A percentile compares a stretch with the other conserved stretches of the same genome.
These are phyloP conservation scores for Tricholoma saponaceum DNA, from an alignment of 768 basidiomycete genomes.

Conservation along the genomic window DNA sequence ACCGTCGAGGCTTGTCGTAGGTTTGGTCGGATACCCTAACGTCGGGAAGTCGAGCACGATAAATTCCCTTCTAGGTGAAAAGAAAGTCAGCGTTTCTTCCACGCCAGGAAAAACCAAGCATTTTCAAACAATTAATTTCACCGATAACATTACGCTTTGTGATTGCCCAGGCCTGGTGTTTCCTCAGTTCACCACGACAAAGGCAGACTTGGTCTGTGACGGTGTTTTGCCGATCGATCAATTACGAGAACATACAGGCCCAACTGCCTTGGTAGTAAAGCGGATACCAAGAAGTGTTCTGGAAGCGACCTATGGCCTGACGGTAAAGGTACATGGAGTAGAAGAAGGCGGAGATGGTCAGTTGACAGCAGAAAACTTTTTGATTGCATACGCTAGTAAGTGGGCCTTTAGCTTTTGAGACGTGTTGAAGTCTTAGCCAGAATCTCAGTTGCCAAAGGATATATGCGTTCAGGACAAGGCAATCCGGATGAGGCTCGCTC, in stretches of 20 bases:
- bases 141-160: conserved; percentile 79
- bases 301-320: conserved; percentile 88
- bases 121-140: conserved; percentile 97
- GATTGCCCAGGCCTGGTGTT: conserved; percentile 99
- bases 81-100: conserved; percentile 96
- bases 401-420: conserved; percentile 15
- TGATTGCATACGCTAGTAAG: conserved; percentile 92
- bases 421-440: conserved; percentile 12
- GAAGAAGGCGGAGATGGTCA: conserved; percentile 87
- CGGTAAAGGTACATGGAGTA: conserved; percentile 53
- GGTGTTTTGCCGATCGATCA: conserved; percentile 98
- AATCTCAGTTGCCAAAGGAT: conserved; percentile 81
- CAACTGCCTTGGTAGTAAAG: conserved; percentile 70
- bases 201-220: conserved; percentile 93
- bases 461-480: conserved; percentile 89
- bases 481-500: conserved; percentile 96
- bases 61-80: conserved; percentile 92
- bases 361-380: conserved; percentile 72
- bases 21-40: conserved; percentile 97
- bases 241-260: conserved; percentile 89
- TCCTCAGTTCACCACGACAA: conserved; percentile 96
- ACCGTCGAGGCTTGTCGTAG: conserved; percentile 69
- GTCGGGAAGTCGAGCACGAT: conserved; percentile 99
- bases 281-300: conserved; percentile 79
- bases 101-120: conserved; percentile 99